These are phyloP conservation scores for Fusarium solani-melongenae DNA, from an alignment of 2,329 filamentous ascomycete genomes.

Conservation along the genomic window DNA sequence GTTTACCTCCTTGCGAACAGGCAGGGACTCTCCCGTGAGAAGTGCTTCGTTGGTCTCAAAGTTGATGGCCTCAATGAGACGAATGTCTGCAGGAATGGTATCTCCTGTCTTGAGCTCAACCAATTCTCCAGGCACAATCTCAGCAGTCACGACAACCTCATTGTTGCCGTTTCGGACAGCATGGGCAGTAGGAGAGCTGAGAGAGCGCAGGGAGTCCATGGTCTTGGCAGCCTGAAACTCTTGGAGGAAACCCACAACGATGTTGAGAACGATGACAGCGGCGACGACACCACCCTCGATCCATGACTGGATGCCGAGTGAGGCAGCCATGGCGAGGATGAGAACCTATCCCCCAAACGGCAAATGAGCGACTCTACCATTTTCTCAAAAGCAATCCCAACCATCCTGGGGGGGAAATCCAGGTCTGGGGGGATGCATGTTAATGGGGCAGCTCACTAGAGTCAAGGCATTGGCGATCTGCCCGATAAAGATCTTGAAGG, in stretches of 20 bases:
- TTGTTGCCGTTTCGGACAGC: slow-evolving; percentile 56
- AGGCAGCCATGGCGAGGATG: slow-evolving; percentile 67
- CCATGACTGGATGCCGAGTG: slow-evolving; percentile 68
- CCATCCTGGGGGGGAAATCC: neutral
- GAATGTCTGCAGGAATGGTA: slow-evolving; percentile 70
- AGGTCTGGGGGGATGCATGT: neutral
- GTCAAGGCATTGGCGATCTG: slow-evolving; percentile 78
- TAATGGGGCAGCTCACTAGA: slow-evolving; percentile 57
- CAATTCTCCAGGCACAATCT: slow-evolving; percentile 69
- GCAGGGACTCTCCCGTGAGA: slow-evolving; percentile 72
- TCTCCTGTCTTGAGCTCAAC: slow-evolving; percentile 66
- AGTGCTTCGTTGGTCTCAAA: slow-evolving; percentile 75
- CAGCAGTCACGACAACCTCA: slow-evolving; percentile 51
- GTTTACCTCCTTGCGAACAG: slow-evolving; percentile 64
- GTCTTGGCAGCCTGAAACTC: slow-evolving; percentile 61
- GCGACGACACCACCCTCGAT: slow-evolving; percentile 70
- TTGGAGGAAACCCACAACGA: slow-evolving; percentile 62
- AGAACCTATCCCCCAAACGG: slow-evolving; percentile 53
- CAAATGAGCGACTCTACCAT: slow-evolving; percentile 35
- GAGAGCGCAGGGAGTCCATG: slow-evolving; percentile 59
- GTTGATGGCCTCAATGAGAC: slow-evolving; percentile 70
- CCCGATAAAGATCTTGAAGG: slow-evolving; percentile 71
- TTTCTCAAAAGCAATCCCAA: slow-evolving; percentile 1
- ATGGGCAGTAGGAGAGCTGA: slow-evolving; percentile 57
- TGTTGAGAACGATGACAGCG: slow-evolving; percentile 68